phyloP scores from a whole-genome alignment of 345 rosid species.

The Aquilaria sinensis region DNA sequence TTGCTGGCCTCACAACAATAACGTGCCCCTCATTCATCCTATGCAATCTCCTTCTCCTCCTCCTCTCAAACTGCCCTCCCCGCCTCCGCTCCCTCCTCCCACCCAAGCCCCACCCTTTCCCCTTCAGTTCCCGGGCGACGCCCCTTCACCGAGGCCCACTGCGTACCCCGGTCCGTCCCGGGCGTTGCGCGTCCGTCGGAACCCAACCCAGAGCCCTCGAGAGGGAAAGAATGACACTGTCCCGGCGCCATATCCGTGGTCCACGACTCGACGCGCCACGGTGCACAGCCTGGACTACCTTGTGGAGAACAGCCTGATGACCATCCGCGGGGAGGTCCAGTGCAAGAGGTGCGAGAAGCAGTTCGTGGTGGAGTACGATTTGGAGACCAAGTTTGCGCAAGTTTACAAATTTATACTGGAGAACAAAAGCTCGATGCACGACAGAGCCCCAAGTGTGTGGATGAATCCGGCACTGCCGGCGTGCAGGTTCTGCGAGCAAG shows the following conservation, averaged over 20 bases:
- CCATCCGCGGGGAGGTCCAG: slow-evolving; percentile 44
- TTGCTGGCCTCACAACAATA: too few relatives aligned
- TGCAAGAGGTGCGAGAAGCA: slow-evolving; percentile 61
- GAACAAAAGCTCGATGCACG: slow-evolving; percentile 38
- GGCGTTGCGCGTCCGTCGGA: slow-evolving; percentile 19
- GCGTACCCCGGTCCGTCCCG: not conserved
- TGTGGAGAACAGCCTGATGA: slow-evolving; percentile 22
- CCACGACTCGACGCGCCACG: slow-evolving; percentile 42
- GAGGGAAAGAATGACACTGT: slow-evolving; percentile 32
- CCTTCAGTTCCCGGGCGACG: not conserved
- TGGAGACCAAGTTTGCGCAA: slow-evolving; percentile 43
- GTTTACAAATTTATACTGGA: slow-evolving; percentile 25
- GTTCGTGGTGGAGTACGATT: slow-evolving; percentile 39
- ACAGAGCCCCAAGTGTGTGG: slow-evolving; percentile 67
- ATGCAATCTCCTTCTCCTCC: not conserved
- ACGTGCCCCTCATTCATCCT: not conserved
- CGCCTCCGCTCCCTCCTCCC: slow-evolving; percentile 12
- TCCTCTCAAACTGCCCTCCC: not conserved
- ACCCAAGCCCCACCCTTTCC: not conserved
- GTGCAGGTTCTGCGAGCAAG: slow-evolving; percentile 48
- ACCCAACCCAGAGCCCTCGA: slow-evolving; percentile 12
- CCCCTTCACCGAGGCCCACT: not conserved
- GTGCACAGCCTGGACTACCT: slow-evolving; percentile 38
- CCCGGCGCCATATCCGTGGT: slow-evolving; percentile 62
- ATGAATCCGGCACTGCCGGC: slow-evolving; percentile 31